Evolutionary conservation across 1,284 basidiomycete genomes (phyloP).

Genomic region (Farysia itapuensis): DNA sequence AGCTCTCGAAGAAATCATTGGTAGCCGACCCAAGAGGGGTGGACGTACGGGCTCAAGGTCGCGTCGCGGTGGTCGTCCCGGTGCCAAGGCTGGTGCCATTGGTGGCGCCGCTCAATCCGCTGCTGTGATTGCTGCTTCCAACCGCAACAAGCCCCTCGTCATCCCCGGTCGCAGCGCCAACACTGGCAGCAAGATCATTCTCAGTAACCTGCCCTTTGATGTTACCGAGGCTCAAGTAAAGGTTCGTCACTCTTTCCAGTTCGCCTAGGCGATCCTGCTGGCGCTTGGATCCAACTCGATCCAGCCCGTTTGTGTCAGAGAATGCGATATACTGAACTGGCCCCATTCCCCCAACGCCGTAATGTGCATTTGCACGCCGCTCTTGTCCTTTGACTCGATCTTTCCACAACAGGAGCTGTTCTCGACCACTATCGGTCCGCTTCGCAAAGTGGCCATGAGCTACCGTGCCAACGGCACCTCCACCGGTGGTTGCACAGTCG

Average conservation of each 20-base stretch:
- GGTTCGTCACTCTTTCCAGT: too few species aligned
- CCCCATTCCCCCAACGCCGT: too few species aligned
- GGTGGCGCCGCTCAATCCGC: constrained; percentile 46
- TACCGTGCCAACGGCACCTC: constrained; percentile 83
- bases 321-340: too few species aligned
- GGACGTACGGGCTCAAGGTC: constrained; percentile 21
- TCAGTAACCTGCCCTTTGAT: constrained; percentile 90
- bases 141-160: constrained; percentile 56
- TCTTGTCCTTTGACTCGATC: not conserved
- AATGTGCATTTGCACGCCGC: too few species aligned
- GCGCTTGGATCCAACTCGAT: too few species aligned
- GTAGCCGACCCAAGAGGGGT: constrained; percentile 46
- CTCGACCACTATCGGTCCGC: constrained; percentile 82
- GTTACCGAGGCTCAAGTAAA: constrained; percentile 92
- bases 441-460: constrained; percentile 78
- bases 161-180: constrained; percentile 50
- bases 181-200: constrained; percentile 78
- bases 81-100: constrained; percentile 54
- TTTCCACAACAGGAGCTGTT: constrained; percentile 75
- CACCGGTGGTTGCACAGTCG: constrained; percentile 84
- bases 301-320: too few species aligned
- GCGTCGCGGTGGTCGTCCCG: constrained; percentile 27
- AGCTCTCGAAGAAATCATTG: constrained; percentile 58
- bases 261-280: too few species aligned
- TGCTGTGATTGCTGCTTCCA: constrained; percentile 48